A percentile compares a stretch with the other conserved stretches of the same genome.
Conservation (phyloP, 129 eudicot genomes). For the Escallonia herrerae region DNA sequence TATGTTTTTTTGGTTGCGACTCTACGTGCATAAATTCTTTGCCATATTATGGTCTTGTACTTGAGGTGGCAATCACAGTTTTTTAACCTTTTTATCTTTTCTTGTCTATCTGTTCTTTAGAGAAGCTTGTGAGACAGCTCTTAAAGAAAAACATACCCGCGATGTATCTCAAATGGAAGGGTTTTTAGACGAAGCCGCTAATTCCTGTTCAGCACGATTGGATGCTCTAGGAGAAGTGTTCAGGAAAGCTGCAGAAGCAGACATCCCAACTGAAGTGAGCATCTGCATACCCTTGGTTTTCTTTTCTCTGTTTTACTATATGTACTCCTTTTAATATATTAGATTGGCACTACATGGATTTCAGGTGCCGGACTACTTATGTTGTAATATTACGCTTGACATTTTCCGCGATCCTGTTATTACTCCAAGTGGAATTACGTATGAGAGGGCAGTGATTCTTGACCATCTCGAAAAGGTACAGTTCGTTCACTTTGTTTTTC, state of each 20-base stretch:
- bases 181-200: constrained; percentile 38
- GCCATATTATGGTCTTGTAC: neutral
- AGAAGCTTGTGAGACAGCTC: constrained; percentile 71
- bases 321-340: too few relatives aligned
- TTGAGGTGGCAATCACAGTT: neutral
- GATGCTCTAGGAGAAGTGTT: constrained; percentile 46
- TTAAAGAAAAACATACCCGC: constrained; percentile 44
- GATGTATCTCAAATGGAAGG: constrained; percentile 54
- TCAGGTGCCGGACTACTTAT: constrained; percentile 85
- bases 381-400: constrained; percentile 89
- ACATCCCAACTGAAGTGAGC: constrained; percentile 73
- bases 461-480: constrained; percentile 82
- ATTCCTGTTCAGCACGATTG: constrained; percentile 30
- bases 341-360: constrained; percentile 1
- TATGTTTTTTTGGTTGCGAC: constrained; percentile 14
- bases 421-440: constrained; percentile 85
- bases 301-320: too few relatives aligned
- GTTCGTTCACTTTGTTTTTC: neutral
- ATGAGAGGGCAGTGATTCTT: constrained; percentile 76
- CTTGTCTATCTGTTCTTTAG: constrained; percentile 27
- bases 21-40: neutral
- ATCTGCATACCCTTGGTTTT: neutral
- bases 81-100: neutral
- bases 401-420: constrained; percentile 94
- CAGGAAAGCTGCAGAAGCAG: constrained; percentile 60